Evolutionary conservation across 1,139 yeast genomes (phyloP).

Genomic region (Kodamaea fungicola): DNA sequence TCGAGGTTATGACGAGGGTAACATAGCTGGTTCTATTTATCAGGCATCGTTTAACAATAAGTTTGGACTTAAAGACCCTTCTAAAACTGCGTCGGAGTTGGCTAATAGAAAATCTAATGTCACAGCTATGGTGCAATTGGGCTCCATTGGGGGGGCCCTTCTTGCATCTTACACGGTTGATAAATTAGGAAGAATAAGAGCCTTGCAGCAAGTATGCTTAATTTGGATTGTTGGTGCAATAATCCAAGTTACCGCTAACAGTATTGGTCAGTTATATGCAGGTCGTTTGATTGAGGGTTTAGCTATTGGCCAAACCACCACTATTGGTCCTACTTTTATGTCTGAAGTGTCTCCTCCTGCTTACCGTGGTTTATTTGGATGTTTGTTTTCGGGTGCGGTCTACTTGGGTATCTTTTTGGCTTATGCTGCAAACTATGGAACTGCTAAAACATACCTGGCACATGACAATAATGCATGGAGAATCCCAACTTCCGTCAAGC

Average conservation of each 20-base stretch:
- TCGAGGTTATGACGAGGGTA: slow-evolving; percentile 63
- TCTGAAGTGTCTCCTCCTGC: slow-evolving; percentile 54
- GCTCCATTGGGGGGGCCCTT: slow-evolving; percentile 57
- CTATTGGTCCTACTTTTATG: slow-evolving; percentile 54
- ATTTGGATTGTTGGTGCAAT: slow-evolving; percentile 48
- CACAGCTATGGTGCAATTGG: slow-evolving; percentile 61
- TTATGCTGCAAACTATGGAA: slow-evolving; percentile 48
- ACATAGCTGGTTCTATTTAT: slow-evolving; percentile 41
- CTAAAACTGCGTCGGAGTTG: slow-evolving; percentile 28
- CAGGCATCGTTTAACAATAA: slow-evolving; percentile 39
- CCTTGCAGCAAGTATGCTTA: slow-evolving; percentile 44
- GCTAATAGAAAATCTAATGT: slow-evolving; percentile 54
- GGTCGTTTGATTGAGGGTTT: slow-evolving; percentile 55
- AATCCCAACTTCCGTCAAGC: slow-evolving; percentile 35
- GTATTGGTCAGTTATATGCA: slow-evolving; percentile 50
- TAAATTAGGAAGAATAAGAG: slow-evolving; percentile 51
- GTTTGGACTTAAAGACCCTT: slow-evolving; percentile 46
- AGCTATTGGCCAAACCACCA: slow-evolving; percentile 55
- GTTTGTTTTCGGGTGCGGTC: slow-evolving; percentile 54
- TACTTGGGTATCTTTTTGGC: slow-evolving; percentile 51
- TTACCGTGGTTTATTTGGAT: slow-evolving; percentile 49
- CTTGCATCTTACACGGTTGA: slow-evolving; percentile 51
- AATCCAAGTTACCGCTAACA: slow-evolving; percentile 45
- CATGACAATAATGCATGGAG: slow-evolving; percentile 35
- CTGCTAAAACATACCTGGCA: slow-evolving; percentile 30